Evolutionary conservation across 306 rosid species (phyloP), one percentile per base, ranked within the genome.

Genomic region (Quercus suber): DNA sequence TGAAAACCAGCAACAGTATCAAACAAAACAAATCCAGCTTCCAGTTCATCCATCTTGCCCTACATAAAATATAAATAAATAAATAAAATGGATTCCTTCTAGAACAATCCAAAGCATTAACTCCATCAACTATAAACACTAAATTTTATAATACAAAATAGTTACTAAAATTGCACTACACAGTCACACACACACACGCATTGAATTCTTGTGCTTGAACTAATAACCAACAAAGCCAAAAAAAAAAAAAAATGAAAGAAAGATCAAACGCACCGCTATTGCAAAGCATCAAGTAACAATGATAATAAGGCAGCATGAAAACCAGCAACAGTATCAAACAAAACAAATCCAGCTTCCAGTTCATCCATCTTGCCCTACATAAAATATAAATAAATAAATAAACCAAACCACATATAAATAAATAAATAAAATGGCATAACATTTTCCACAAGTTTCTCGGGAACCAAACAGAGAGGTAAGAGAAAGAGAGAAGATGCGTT

Each of bases 41-140:
- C 98, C 98, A 95, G 90, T 94, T 94, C 78, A 94, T 75, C 80
- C 92, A 87, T 75, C 98, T 83, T 2, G 98, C 93, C 92, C 98
- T 91, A 64, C 73, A 83, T 18, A 4, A 13, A 49, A 51, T 33
- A 25, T 5, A 5, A 31, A 30, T 30, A 30, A 30, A 30, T 30
- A 30, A 30, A 28, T 28, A 6, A 37, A 2, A n/a, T n/a, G n/a
- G n/a, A n/a, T n/a, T n/a, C n/a, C n/a, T n/a, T n/a, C n/a, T n/a
- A n/a, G n/a, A n/a, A n/a, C n/a, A n/a, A n/a, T n/a, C n/a, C n/a
- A n/a, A n/a, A n/a, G n/a, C n/a, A n/a, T n/a, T n/a, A n/a, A n/a
- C n/a, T n/a, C n/a, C n/a, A n/a, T n/a, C n/a, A n/a, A n/a, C n/a
- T n/a, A n/a, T n/a, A n/a, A n/a, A n/a, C n/a, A n/a, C n/a, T n/a